Conservation (phyloP, 352 stramenopile genomes). For the Phytophthora sp. region DNA sequence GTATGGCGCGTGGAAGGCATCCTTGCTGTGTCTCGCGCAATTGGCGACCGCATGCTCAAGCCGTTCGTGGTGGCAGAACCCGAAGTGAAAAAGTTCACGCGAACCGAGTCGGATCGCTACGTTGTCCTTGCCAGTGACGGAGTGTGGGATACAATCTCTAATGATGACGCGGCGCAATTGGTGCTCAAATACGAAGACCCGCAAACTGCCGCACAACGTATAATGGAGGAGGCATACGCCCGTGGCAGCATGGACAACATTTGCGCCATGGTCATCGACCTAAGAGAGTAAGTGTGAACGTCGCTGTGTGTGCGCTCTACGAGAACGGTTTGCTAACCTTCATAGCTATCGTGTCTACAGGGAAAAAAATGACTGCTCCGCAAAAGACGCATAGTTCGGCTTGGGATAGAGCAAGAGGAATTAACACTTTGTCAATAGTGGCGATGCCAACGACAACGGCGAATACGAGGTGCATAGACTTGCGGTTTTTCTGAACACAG, state of each 20-base stretch:
- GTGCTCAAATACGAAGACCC: slow-evolving; percentile 70
- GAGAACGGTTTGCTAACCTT: slow-evolving; percentile 6
- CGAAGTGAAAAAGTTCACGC: slow-evolving; percentile 78
- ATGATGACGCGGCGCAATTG: slow-evolving; percentile 84
- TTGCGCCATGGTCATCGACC: slow-evolving; percentile 90
- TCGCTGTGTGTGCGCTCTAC: neutral
- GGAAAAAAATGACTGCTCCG: slow-evolving; percentile 56
- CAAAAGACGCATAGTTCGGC: slow-evolving; percentile 43
- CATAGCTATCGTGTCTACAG: slow-evolving; percentile 26
- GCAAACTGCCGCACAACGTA: slow-evolving; percentile 70
- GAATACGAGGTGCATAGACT: slow-evolving; percentile 14
- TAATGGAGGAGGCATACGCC: slow-evolving; percentile 89
- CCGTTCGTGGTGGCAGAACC: slow-evolving; percentile 92
- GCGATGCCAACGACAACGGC: slow-evolving; percentile 4
- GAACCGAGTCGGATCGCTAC: slow-evolving; percentile 76
- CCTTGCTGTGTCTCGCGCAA: slow-evolving; percentile 91
- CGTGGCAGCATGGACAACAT: slow-evolving; percentile 92
- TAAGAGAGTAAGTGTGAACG: slow-evolving; percentile 66
- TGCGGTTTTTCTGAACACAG: slow-evolving; percentile 2
- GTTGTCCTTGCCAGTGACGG: slow-evolving; percentile 92
- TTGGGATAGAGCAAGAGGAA: slow-evolving; percentile 33
- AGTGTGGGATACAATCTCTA: slow-evolving; percentile 92
- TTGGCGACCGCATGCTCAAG: slow-evolving; percentile 93
- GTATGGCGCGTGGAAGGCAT: slow-evolving; percentile 95
- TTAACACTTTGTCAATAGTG: slow-evolving; percentile 29